Evolutionary conservation across 257 asterid genomes (phyloP), one percentile per base, ranked within the genome.

Genomic region (Orobanche coerulescens): DNA sequence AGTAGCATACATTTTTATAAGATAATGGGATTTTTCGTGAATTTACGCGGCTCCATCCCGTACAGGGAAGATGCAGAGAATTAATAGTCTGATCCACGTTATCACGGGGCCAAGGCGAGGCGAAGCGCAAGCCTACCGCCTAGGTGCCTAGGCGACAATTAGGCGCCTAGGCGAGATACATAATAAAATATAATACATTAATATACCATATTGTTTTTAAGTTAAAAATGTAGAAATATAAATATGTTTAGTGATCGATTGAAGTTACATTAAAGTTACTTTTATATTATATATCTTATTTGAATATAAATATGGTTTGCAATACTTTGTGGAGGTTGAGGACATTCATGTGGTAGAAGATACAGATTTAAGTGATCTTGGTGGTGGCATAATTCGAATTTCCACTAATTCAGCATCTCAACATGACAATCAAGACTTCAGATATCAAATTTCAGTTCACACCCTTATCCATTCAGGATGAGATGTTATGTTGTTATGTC

Each of bases 371-470:
- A 50, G 52, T 15, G 23, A 66, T 54, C 34, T 54, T 54, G 37
- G 26, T 55, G 57, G 39, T 19, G 39, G 34, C 25, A 18, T 40
- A 13, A 36, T 43, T 53, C 25, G 48, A 36, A 57, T 34, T 72
- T 66, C 48, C 50, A 11, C 43, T 37, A 24, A 46, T 19, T 51
- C 65, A 44, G 37, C 5, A 56, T 30, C 69, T 28, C 51, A 44
- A 30, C 59, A 40, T 26, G 52, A 24, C 15, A 20, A 58, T 51
- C 62, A 60, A 30, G 50, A 54, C 54, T 48, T 52, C 28, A 52
- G 39, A 31, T 44, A 48, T 56, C 43, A 25, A 19, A 37, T 71
- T 25, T 65, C 58, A 22, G 39, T 39, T 18, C 60, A 22, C 64
- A 23, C 56, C 59, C 37, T 36, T 56, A 13, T 23, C 48, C n/a